Base-by-base conservation (phyloP, 2,329 filamentous ascomycete species). In the Oidium heveae region DNA sequence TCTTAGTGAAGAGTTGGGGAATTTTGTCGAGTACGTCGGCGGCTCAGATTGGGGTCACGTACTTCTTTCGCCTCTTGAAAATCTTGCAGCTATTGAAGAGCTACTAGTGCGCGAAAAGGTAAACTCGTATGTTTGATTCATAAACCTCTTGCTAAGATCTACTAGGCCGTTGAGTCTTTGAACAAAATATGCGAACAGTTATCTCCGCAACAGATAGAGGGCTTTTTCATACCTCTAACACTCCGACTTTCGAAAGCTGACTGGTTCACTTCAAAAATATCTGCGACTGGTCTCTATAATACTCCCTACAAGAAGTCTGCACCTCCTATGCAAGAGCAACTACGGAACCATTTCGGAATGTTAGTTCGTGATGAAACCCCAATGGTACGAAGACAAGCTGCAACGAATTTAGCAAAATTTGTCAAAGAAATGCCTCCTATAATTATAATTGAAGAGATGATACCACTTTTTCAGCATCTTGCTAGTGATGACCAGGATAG, bases 251-350 rank as follows among this genome's bases (percentile, higher is more conserved):
- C 91, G 60, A 98, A 96, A 76, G 91, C 91, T 70, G 91, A 98
- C 71, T 98, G 91, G 91, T 98, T 98, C 70, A 98, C 91, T 56
- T 96, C 91, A 60, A 98, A 96, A 72, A 91, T 98, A 60, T 98
- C 91, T 34, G 91, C 89, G 58, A 94, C 89, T 60, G 91, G 91
- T 59, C 82, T 98, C 59, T 98, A 89, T 73, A 91, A 85, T 67
- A 79, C 81, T 52, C 89, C 91, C 60, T 98, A 98, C 74, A 83
- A 81, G 64, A 94, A 93, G 73, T 86, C 91, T 57, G 83, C 86
- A 55, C 76, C 82, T 53, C 75, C 80, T n/a, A 79, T 88, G 61
- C 91, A 98, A 71, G 86, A 94, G 71, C 82, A 82, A 63, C 80
- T 98, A 57, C 79, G 91, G 65, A 82, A 89, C 69, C 86, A 95